Conservation (phyloP, 2,329 filamentous ascomycete genomes). For the Penicillium vulpinum region DNA sequence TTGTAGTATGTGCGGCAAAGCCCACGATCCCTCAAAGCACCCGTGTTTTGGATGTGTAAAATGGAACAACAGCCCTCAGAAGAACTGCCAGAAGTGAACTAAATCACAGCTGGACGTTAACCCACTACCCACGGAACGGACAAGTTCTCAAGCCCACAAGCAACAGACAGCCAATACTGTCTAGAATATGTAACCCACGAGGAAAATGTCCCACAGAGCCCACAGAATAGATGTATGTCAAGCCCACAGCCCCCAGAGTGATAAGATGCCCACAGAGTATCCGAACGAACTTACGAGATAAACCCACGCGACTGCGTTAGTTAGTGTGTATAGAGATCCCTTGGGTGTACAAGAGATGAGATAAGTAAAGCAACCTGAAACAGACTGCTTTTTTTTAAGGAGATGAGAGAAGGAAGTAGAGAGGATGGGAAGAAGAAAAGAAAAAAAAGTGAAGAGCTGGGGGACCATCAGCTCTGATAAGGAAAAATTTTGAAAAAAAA, state of each 20-base stretch:
- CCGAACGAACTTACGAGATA: slow-evolving; percentile 39
- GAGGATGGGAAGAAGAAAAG: slow-evolving; percentile 23
- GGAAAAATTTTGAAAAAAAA: slow-evolving; percentile 25
- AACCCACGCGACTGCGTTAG: slow-evolving; percentile 36
- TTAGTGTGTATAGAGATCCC: slow-evolving; percentile 24
- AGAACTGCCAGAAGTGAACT: slow-evolving; percentile 33
- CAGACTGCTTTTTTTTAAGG: slow-evolving; percentile 13
- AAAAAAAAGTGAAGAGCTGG: slow-evolving; percentile 25
- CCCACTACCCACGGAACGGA: slow-evolving; percentile 45
- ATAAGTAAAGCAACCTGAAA: slow-evolving; percentile 18
- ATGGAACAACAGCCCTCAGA: slow-evolving; percentile 29
- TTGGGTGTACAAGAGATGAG: slow-evolving; percentile 1
- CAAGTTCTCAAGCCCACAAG: slow-evolving; percentile 46
- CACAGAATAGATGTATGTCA: slow-evolving; percentile 44
- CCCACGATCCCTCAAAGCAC: slow-evolving; percentile 40
- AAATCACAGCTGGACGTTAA: slow-evolving; percentile 37
- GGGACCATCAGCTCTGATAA: slow-evolving; percentile 31
- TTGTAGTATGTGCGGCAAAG: slow-evolving; percentile 37
- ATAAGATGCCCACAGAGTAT: slow-evolving; percentile 39
- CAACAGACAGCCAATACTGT: slow-evolving; percentile 45
- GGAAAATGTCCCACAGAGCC: slow-evolving; percentile 40
- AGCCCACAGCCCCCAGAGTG: slow-evolving; percentile 47
- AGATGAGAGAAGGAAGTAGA: slow-evolving; percentile 12
- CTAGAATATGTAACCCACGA: slow-evolving; percentile 46
- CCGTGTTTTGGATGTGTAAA: slow-evolving; percentile 29